A percentile compares a stretch with the other conserved stretches of the same genome.
These are phyloP conservation scores for Ceratocystis colombiana DNA, from an alignment of 2,329 filamentous ascomycete genomes.

Conservation along the genomic window DNA sequence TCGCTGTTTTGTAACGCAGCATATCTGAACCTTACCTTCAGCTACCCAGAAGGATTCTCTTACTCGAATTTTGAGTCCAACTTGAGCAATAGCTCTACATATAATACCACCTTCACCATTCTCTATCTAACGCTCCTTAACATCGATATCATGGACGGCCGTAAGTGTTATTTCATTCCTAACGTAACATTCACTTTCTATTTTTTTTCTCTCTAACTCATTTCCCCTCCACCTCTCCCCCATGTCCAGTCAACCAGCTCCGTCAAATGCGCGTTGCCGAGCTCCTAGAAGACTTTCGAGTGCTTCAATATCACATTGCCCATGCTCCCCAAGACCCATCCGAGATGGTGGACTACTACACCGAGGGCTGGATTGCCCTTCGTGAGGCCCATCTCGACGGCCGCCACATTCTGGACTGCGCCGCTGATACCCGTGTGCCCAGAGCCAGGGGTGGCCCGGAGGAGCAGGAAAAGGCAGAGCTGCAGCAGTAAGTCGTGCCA, in stretches of 20 bases:
- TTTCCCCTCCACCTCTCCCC: constrained; percentile 13
- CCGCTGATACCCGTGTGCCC: constrained; percentile 51
- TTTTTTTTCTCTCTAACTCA: constrained; percentile 1
- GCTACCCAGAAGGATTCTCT: not conserved
- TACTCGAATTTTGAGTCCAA: not conserved
- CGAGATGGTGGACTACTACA: constrained; percentile 50
- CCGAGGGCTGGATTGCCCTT: constrained; percentile 52
- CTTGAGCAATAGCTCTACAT: not conserved
- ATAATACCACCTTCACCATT: not conserved
- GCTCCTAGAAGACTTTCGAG: constrained; percentile 51
- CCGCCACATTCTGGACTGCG: constrained; percentile 54
- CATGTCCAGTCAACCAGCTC: constrained; percentile 47
- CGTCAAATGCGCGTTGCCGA: constrained; percentile 52
- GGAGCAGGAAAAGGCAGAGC: constrained; percentile 22
- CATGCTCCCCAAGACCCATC: constrained; percentile 45
- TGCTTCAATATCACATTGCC: constrained; percentile 53
- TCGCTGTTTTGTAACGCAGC: too few relatives aligned
- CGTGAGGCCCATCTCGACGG: constrained; percentile 54
- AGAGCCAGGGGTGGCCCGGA: constrained; percentile 31
- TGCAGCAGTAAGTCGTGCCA: constrained; percentile 16
- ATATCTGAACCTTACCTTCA: too few relatives aligned
- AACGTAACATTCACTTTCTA: not conserved
- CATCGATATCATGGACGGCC: constrained; percentile 29
- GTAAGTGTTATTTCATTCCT: constrained; percentile 25
- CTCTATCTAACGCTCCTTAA: not conserved